Evolutionary conservation across 352 stramenopile species (phyloP).

Genomic region (Phytophthora aleatoria): DNA sequence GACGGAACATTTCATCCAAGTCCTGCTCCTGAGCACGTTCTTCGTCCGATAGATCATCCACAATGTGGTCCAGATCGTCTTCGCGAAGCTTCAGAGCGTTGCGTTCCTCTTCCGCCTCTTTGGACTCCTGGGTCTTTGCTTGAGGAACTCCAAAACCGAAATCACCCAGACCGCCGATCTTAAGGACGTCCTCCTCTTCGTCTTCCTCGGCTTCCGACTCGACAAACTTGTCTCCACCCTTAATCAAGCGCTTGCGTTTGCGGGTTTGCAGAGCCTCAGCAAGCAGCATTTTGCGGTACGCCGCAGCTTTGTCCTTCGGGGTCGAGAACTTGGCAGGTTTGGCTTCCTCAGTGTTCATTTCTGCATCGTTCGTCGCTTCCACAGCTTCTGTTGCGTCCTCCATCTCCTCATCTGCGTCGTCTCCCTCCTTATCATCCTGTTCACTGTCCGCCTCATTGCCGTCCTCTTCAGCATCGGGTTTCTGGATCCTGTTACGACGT

Average conservation of each 20-base stretch:
- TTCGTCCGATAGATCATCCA: conserved; percentile 87
- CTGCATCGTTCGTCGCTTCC: conserved; percentile 4
- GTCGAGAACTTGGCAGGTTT: conserved; percentile 19
- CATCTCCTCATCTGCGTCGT: conserved; percentile 29
- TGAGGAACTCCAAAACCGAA: conserved; percentile 86
- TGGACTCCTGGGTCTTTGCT: conserved; percentile 68
- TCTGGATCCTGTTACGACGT: conserved; percentile 48
- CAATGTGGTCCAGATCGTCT: conserved; percentile 85
- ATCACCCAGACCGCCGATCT: conserved; percentile 81
- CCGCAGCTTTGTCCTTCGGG: conserved; percentile 64
- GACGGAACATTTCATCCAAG: conserved; percentile 76
- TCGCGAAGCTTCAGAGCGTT: conserved; percentile 75
- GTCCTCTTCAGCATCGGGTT: conserved; percentile 50
- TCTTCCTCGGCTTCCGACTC: conserved; percentile 88
- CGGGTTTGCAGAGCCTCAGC: conserved; percentile 59
- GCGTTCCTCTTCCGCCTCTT: conserved; percentile 79
- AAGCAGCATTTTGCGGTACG: conserved; percentile 66
- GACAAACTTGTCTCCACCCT: conserved; percentile 63
- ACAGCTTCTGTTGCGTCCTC: conserved; percentile 26
- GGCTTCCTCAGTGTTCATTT: conserved; percentile 4
- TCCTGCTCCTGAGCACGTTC: conserved; percentile 69
- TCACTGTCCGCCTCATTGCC: conserved; percentile 69
- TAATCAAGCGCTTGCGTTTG: conserved; percentile 60
- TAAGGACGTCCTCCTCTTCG: conserved; percentile 82
- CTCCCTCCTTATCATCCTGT: conserved; percentile 48